Conservation (phyloP, 345 rosid species). For the Brassica carinata region DNA sequence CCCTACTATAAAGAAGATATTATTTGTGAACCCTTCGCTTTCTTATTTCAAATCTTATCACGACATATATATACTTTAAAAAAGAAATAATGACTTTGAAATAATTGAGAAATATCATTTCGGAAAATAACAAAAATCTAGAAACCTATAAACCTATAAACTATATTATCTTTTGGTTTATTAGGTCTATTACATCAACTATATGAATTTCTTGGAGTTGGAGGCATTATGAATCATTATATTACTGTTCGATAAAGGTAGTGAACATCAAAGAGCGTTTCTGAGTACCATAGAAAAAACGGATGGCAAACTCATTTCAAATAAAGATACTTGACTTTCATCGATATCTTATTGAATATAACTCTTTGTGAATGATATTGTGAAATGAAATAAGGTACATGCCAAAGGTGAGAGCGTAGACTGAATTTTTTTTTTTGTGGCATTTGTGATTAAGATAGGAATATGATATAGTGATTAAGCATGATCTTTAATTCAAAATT, state of each 20-base stretch:
- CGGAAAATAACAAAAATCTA: conserved; percentile 29
- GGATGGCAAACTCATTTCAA: background rate
- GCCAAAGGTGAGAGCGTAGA: conserved; percentile 8
- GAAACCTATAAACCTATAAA: conserved; percentile 25
- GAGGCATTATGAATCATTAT: conserved; percentile 18
- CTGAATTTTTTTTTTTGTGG: background rate
- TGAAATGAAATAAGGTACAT: conserved; percentile 12
- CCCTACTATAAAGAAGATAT: conserved; percentile 31
- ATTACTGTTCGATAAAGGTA: background rate
- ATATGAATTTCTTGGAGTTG: conserved; percentile 12
- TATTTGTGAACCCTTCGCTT: conserved; percentile 22
- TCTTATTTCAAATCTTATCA: conserved; percentile 32
- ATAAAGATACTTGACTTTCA: conserved; percentile 1
- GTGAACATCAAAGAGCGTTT: conserved; percentile 16
- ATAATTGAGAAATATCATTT: conserved; percentile 37
- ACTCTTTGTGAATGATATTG: conserved; percentile 8
- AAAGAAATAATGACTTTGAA: conserved; percentile 27
- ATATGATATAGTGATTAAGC: conserved; percentile 31
- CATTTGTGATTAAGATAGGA: conserved; percentile 34
- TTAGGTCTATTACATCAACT: conserved; percentile 1
- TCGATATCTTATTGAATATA: background rate
- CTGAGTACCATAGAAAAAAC: background rate
- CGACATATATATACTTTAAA: conserved; percentile 11
- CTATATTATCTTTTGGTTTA: conserved; percentile 27
- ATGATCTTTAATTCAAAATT: conserved; percentile 38